phyloP scores from a whole-genome alignment of 1,284 basidiomycete species.

The Irpex sp. region DNA sequence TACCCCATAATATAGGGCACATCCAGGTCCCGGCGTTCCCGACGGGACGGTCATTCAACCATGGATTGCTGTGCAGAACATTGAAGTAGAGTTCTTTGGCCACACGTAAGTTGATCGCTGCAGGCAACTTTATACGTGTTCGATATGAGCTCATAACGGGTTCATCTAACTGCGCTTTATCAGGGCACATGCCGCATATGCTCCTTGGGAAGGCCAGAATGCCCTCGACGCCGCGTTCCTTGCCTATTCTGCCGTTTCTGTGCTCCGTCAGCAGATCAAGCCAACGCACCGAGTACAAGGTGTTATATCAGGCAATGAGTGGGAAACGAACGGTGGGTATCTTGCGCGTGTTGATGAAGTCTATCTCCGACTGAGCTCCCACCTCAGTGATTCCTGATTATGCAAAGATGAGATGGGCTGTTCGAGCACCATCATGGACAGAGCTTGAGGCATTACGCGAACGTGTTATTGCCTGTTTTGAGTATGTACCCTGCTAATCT shows the following conservation, averaged over 20 bases:
- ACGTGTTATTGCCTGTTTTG: constrained; percentile 68
- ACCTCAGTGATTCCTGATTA: constrained; percentile 77
- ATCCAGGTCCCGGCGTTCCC: constrained; percentile 50
- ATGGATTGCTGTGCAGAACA: constrained; percentile 54
- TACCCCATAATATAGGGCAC: constrained; percentile 46
- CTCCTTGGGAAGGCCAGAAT: constrained; percentile 83
- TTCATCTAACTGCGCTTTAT: background rate
- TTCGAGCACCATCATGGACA: constrained; percentile 65
- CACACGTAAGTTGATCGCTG: constrained; percentile 44
- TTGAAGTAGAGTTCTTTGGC: constrained; percentile 66
- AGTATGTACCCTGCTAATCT: constrained; percentile 39
- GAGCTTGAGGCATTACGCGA: constrained; percentile 54
- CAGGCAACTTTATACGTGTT: background rate
- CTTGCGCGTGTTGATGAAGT: background rate
- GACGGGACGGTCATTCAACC: constrained; percentile 47
- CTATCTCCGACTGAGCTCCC: background rate
- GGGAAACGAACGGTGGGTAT: constrained; percentile 57
- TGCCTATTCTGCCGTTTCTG: constrained; percentile 73
- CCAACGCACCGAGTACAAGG: constrained; percentile 65
- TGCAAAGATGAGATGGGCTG: constrained; percentile 65
- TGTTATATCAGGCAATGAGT: constrained; percentile 55
- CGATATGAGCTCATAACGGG: background rate
- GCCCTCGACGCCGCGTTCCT: constrained; percentile 83
- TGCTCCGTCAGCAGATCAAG: constrained; percentile 62
- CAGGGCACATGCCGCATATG: constrained; percentile 71